A percentile compares a stretch with the other conserved stretches of the same genome.
These are phyloP conservation scores for Metschnikowia sp. DNA, from an alignment of 805 yeast genomes.

Conservation along the genomic window DNA sequence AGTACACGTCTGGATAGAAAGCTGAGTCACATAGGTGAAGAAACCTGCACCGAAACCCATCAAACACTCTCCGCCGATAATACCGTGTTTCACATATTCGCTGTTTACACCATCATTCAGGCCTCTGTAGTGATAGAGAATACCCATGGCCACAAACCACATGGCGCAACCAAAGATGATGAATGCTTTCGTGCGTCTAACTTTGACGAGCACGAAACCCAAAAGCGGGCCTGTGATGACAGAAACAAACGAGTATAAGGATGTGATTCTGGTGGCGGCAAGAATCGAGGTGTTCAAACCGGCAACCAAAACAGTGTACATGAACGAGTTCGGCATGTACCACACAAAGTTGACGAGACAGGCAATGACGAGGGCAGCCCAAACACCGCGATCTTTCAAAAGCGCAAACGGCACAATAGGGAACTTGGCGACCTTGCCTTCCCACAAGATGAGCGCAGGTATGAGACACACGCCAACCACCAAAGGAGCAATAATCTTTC, in stretches of 20 bases:
- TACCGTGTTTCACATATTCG: constrained; percentile 41
- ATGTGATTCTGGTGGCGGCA: constrained; percentile 66
- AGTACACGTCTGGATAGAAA: constrained; percentile 55
- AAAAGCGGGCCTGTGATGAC: constrained; percentile 56
- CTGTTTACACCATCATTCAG: constrained; percentile 35
- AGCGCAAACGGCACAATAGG: constrained; percentile 64
- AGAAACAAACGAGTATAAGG: constrained; percentile 62
- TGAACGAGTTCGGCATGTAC: constrained; percentile 67
- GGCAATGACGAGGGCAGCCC: constrained; percentile 64
- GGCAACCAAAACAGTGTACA: constrained; percentile 64
- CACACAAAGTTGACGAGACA: constrained; percentile 58
- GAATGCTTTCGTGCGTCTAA: constrained; percentile 52
- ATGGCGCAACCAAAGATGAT: constrained; percentile 54
- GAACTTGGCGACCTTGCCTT: constrained; percentile 47
- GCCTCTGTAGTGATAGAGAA: constrained; percentile 56
- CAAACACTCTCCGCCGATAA: constrained; percentile 61
- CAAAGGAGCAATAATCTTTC: constrained; percentile 63
- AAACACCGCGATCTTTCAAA: constrained; percentile 66
- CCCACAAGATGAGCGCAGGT: constrained; percentile 63
- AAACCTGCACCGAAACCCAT: constrained; percentile 75
- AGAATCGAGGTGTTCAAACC: constrained; percentile 55
- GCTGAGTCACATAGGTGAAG: constrained; percentile 63
- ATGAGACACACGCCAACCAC: constrained; percentile 61
- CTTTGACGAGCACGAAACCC: constrained; percentile 50
- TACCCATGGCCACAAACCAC: constrained; percentile 62